These are phyloP conservation scores for Populus ilicifolia DNA, from an alignment of 345 rosid species.

Conservation along the genomic window DNA sequence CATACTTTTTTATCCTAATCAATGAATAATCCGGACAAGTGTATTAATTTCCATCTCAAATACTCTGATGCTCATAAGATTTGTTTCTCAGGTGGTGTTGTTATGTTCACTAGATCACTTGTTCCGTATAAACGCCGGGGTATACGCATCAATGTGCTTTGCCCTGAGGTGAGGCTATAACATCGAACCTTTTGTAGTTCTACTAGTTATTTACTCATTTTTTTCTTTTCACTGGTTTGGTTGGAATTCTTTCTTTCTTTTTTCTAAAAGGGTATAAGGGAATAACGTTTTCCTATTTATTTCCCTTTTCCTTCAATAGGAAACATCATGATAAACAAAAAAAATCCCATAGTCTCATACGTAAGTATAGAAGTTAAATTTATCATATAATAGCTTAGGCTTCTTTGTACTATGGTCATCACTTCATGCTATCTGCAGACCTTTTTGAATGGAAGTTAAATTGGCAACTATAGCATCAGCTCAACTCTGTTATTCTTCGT, in stretches of 20 bases:
- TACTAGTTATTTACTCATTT: background rate
- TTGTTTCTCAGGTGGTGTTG: constrained; percentile 59
- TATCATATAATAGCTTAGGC: background rate
- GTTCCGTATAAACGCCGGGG: constrained; percentile 51
- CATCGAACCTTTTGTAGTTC: background rate
- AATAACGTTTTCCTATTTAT: background rate
- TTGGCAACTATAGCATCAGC: background rate
- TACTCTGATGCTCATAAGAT: constrained; percentile 3
- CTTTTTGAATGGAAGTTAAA: background rate
- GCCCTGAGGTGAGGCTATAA: constrained; percentile 77
- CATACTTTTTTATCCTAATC: background rate
- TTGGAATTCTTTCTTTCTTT: background rate
- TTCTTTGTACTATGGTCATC: background rate
- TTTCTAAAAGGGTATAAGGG: background rate
- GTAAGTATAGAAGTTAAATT: background rate
- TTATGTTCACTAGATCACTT: constrained; percentile 84
- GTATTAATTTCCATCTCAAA: background rate
- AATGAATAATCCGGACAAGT: background rate
- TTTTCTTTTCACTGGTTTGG: background rate
- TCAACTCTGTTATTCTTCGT: background rate
- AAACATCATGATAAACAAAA: background rate
- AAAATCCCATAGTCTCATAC: background rate
- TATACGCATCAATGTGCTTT: constrained; percentile 86
- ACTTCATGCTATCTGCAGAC: background rate
- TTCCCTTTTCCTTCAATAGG: no score